Conservation (phyloP, 2,329 filamentous ascomycete species). For the Microsporum ferrugineum region DNA sequence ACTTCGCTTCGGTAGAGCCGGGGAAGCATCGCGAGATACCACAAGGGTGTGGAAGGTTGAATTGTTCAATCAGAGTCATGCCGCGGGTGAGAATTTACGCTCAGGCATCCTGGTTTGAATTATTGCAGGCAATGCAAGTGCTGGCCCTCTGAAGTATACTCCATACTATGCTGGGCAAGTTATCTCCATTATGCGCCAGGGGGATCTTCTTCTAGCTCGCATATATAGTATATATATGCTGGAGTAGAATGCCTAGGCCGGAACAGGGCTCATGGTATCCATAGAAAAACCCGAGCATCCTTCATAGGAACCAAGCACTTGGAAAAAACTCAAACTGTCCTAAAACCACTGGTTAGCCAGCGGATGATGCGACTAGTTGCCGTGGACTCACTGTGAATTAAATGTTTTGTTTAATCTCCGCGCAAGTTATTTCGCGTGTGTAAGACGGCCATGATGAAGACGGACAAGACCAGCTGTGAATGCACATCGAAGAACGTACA, state of each 20-base stretch:
- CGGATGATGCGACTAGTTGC: too few relatives aligned
- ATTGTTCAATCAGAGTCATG: not conserved
- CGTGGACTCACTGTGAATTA: too few relatives aligned
- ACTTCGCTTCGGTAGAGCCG: not conserved
- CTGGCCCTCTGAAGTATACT: too few relatives aligned
- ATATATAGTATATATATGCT: not conserved
- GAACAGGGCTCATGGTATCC: too few relatives aligned
- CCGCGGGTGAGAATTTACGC: not conserved
- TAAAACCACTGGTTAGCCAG: too few relatives aligned
- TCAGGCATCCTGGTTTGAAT: not conserved
- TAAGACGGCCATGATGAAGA: not conserved
- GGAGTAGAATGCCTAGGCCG: too few relatives aligned
- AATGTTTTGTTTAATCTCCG: too few relatives aligned
- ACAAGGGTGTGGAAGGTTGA: not conserved
- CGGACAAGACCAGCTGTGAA: not conserved
- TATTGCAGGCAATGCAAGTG: not conserved
- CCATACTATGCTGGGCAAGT: not conserved
- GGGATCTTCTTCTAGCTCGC: not conserved
- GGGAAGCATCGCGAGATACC: not conserved
- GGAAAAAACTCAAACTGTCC: too few relatives aligned
- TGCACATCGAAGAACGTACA: too few relatives aligned
- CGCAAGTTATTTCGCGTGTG: too few relatives aligned
- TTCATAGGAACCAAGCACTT: too few relatives aligned
- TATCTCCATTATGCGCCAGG: not conserved
- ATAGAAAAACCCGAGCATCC: too few relatives aligned